Conservation (phyloP, 768 basidiomycete species). For the Panaeolus papilionaceus region DNA sequence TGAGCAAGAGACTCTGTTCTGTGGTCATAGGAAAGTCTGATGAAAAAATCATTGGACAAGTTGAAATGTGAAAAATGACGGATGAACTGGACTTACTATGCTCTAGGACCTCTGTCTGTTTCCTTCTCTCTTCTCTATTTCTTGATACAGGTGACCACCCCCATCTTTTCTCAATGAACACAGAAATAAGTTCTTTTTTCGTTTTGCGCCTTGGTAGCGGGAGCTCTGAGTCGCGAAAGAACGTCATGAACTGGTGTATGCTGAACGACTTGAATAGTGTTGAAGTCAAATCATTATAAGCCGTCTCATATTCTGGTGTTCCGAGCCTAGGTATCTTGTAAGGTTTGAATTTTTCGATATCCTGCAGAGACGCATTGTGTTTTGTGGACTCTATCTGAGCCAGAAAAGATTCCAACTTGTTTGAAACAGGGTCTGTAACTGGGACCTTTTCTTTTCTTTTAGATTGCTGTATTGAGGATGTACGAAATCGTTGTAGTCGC, state of each 20-base stretch:
- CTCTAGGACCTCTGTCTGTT: constrained; percentile 52
- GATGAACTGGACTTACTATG: constrained; percentile 46
- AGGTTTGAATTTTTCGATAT: constrained; percentile 67
- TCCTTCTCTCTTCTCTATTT: constrained; percentile 54
- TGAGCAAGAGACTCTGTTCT: constrained; percentile 68
- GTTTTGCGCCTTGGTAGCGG: constrained; percentile 33
- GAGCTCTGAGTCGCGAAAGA: constrained; percentile 56
- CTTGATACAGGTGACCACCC: constrained; percentile 66
- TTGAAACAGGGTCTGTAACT: neutral
- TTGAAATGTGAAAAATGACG: constrained; percentile 11
- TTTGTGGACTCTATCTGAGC: constrained; percentile 54
- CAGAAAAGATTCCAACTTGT: constrained; percentile 39
- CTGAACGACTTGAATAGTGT: constrained; percentile 68
- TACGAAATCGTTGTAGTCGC: neutral
- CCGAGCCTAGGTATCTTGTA: constrained; percentile 39
- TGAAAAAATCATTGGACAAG: neutral
- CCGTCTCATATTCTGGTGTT: constrained; percentile 48
- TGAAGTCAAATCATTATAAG: constrained; percentile 60
- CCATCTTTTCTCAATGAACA: constrained; percentile 72
- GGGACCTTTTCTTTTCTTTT: neutral
- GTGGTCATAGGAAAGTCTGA: constrained; percentile 64
- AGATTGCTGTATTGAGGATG: neutral
- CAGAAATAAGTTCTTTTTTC: constrained; percentile 49
- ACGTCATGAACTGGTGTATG: constrained; percentile 60
- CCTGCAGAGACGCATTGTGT: constrained; percentile 57